Evolutionary conservation across 2,329 filamentous ascomycete species (phyloP).

Genomic region (Arthrinium puccinioides): DNA sequence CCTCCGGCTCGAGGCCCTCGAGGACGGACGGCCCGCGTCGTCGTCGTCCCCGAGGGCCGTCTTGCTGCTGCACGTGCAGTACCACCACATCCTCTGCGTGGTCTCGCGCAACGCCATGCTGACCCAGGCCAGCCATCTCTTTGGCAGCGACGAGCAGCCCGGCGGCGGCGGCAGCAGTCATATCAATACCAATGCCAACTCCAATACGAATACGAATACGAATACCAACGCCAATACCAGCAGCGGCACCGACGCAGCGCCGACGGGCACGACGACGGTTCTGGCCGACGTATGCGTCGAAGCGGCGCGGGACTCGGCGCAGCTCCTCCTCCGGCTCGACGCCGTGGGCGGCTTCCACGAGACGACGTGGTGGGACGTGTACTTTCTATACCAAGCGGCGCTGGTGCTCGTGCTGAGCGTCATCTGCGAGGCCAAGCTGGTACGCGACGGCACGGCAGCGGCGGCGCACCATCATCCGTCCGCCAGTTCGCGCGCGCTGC

Average conservation of each 20-base stretch:
- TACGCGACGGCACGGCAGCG: neutral
- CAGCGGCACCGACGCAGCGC: constrained; percentile 18
- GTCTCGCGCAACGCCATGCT: constrained; percentile 29
- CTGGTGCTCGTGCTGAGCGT: constrained; percentile 30
- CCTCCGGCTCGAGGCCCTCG: constrained; percentile 22
- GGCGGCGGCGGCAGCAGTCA: neutral
- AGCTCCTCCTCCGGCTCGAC: constrained; percentile 27
- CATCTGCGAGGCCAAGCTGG: constrained; percentile 18
- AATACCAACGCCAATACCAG: constrained; percentile 15
- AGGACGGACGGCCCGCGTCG: neutral
- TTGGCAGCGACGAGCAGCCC: neutral
- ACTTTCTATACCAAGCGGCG: constrained; percentile 28
- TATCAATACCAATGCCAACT: constrained; percentile 9
- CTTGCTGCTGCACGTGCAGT: constrained; percentile 28
- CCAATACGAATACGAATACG: no score
- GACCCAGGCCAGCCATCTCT: constrained; percentile 17
- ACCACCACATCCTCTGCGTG: constrained; percentile 30
- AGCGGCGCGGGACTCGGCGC: constrained; percentile 25
- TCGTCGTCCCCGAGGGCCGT: constrained; percentile 26
- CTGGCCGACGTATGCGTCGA: constrained; percentile 29
- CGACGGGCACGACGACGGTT: constrained; percentile 14
- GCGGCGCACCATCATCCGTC: neutral
- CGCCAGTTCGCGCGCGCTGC: neutral
- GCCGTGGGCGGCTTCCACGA: constrained; percentile 27
- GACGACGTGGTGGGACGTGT: constrained; percentile 32